These are phyloP conservation scores for Prinsepia uniflora DNA, from an alignment of 306 rosid species.

Conservation along the genomic window DNA sequence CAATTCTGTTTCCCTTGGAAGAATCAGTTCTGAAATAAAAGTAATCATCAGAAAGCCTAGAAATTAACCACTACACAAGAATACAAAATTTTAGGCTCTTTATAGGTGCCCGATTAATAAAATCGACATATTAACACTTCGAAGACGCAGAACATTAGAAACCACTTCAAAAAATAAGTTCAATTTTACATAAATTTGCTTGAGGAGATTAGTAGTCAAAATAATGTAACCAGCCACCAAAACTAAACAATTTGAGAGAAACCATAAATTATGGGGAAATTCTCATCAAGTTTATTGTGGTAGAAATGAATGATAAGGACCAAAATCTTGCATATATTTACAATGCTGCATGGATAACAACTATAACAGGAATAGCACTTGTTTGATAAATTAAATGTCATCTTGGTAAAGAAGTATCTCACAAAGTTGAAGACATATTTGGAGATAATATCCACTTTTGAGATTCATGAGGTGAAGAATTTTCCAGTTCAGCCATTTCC, in stretches of 20 bases:
- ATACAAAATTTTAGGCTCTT: background rate
- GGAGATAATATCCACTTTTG: slow-evolving; percentile 80
- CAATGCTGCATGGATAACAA: slow-evolving; percentile 6
- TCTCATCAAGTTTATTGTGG: background rate
- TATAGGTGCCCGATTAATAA: background rate
- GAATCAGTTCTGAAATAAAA: slow-evolving; percentile 50
- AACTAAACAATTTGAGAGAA: background rate
- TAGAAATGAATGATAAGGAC: slow-evolving; percentile 17
- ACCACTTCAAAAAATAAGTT: background rate
- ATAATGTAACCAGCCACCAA: background rate
- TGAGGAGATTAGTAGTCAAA: background rate
- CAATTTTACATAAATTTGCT: background rate
- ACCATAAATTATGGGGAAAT: background rate
- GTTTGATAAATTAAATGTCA: slow-evolving; percentile 13
- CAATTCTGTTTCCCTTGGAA: slow-evolving; percentile 59
- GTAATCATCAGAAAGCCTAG: background rate
- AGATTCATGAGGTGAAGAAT: slow-evolving; percentile 84
- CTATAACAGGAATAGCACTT: slow-evolving; percentile 19
- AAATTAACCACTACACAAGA: slow-evolving; percentile 4
- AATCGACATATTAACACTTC: background rate
- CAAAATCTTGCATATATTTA: background rate
- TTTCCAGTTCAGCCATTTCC: slow-evolving; percentile 98
- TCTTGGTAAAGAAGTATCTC: slow-evolving; percentile 23
- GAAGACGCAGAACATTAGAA: background rate
- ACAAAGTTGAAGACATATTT: slow-evolving; percentile 51